Percentiles rank a stretch among this genome's conserved stretches.
These are phyloP conservation scores for Nicotiana tomentosiformis DNA, from an alignment of 257 asterid species.

Conservation along the genomic window DNA sequence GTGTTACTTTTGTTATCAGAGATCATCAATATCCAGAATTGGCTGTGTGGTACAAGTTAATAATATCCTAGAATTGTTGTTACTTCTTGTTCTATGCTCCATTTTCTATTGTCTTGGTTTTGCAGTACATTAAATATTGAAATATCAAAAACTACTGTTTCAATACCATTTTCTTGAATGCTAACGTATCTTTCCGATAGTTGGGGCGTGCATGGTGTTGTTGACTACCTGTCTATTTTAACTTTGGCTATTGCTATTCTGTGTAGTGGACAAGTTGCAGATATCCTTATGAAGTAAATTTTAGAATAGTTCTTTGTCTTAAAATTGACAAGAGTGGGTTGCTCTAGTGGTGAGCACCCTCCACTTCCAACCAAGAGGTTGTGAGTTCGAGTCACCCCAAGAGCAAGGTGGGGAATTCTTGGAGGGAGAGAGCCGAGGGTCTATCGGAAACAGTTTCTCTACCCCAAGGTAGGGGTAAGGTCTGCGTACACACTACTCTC, in stretches of 20 bases:
- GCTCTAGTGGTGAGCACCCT: too few species aligned
- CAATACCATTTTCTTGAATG: not conserved
- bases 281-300: not conserved
- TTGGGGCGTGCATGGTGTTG: not conserved
- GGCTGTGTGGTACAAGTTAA: not conserved
- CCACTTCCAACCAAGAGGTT: too few species aligned
- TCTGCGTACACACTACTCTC: too few species aligned
- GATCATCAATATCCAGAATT: not conserved
- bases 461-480: too few species aligned
- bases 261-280: not conserved
- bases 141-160: not conserved
- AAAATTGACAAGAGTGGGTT: not conserved
- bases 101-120: not conserved
- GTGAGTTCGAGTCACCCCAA: too few species aligned
- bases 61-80: not conserved
- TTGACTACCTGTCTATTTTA: not conserved
- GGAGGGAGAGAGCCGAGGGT: too few species aligned
- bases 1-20: slow-evolving; percentile 20
- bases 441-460: too few species aligned
- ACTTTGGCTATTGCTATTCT: not conserved
- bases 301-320: not conserved
- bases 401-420: too few species aligned
- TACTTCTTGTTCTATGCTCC: not conserved
- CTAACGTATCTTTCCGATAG: not conserved
- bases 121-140: not conserved